Evolutionary conservation across 1,284 basidiomycete genomes (phyloP), one percentile per base, ranked within the genome.

Genomic region (Cryptococcus sp.): DNA sequence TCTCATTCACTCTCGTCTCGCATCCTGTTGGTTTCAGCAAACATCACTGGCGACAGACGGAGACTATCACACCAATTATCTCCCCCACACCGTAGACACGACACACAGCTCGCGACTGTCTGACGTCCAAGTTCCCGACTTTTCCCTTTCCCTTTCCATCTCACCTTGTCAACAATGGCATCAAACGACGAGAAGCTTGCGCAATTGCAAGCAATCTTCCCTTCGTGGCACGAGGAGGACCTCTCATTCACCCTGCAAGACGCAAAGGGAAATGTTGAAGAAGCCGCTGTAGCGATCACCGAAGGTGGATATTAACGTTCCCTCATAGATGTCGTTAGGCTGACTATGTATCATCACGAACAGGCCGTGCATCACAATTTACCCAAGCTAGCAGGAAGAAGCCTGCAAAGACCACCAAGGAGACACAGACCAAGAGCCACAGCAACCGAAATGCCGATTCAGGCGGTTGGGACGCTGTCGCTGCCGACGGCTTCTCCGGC

Each of bases 361-460:
- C 62, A 80, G 78, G 79, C 58, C 77, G 77, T 57, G 78, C 78
- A 35, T 67, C 73, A 44, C 78, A 78, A 66, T 80, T 80, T 68
- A 78, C 77, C 44, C 69, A 73, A 64, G 76, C 78, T 45, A 73
- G 71, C 53, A 66, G 70, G 57, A 74, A 78, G 73, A 71, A 76
- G 62, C 54, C 65, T 4, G 51, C 61, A 62, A 76, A 77, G 65
- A 53, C 69, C n/a, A 35, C 61, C 31, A 61, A 56, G 54, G 62
- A 68, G 50, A 54, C 60, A 15, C 35, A 48, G 25, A 27, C 59
- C 46, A 73, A 72, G 59, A 64, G 62, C 17, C 64, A 69, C 55
- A 63, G 69, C 27, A 73, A 70, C 67, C 59, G 73, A 56, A 75
- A 78, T 65, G 77, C 73, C 35, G 76, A 76, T 60, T 57, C 69